Conservation (phyloP, 2,329 filamentous ascomycete species). For the Graphium sp. region DNA sequence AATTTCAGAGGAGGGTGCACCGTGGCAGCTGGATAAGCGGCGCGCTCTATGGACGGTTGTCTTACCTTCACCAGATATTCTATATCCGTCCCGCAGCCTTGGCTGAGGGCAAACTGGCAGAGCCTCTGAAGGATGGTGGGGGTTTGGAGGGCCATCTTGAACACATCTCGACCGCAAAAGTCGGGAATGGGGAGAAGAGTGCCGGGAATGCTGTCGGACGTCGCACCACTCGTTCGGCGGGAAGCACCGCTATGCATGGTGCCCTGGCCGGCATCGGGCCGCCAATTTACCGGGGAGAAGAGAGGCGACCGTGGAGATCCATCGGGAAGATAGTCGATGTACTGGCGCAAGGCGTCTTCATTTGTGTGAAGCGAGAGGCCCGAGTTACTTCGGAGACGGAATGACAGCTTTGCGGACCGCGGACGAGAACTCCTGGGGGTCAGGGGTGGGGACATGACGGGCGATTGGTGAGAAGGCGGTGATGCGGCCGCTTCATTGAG, state of each 20-base stretch:
- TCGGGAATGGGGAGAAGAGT: constrained; percentile 21
- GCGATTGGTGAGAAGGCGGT: too few species aligned
- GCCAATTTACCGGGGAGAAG: constrained; percentile 5
- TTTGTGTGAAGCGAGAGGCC: constrained; percentile 27
- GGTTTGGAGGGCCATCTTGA: constrained; percentile 31
- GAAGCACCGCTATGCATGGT: too few species aligned
- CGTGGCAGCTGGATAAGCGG: constrained; percentile 3
- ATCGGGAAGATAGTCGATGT: constrained; percentile 25
- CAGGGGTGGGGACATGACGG: too few species aligned
- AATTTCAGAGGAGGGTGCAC: neutral
- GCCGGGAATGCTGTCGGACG: too few species aligned
- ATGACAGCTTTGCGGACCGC: neutral
- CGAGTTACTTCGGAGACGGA: constrained; percentile 24
- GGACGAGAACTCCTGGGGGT: too few species aligned
- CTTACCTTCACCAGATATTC: constrained; percentile 31
- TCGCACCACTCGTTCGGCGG: too few species aligned
- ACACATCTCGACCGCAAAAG: constrained; percentile 30
- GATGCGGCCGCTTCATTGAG: too few species aligned
- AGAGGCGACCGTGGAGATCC: constrained; percentile 14
- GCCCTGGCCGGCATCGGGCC: neutral
- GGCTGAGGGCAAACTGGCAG: constrained; percentile 28
- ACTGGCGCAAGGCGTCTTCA: constrained; percentile 23
- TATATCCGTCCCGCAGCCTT: constrained; percentile 28
- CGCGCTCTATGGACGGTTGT: too few species aligned
- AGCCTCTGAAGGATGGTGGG: constrained; percentile 26